Percentiles rank a stretch among this genome's conserved stretches.
Conservation (phyloP, 2,329 filamentous ascomycete genomes). For the Nannizziopsis barbatae region DNA sequence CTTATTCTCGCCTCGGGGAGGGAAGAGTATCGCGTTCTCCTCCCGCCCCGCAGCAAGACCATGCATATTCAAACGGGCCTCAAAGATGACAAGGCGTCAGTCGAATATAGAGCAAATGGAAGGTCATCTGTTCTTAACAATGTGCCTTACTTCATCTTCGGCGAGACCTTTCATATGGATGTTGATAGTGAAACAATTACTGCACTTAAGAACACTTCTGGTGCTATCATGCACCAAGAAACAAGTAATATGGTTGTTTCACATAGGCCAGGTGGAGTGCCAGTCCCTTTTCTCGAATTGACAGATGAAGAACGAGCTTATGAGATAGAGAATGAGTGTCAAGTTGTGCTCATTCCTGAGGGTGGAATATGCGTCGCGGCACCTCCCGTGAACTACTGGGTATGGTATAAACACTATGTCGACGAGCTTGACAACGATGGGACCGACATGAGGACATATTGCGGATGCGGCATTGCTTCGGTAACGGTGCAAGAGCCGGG, state of each 20-base stretch:
- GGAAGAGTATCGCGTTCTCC: conserved; percentile 10
- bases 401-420: conserved; percentile 13
- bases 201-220: conserved; percentile 6
- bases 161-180: conserved; percentile 1
- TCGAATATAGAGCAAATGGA: conserved; percentile 8
- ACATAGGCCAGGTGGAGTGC: conserved; percentile 6
- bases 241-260: conserved; percentile 1
- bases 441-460: neutral
- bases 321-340: neutral
- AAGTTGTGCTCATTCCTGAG: conserved; percentile 7
- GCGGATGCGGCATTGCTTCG: conserved; percentile 12
- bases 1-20: conserved; percentile 9
- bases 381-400: conserved; percentile 11
- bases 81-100: conserved; percentile 2
- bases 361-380: conserved; percentile 11
- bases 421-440: neutral
- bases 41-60: conserved; percentile 11
- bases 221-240: conserved; percentile 1
- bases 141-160: conserved; percentile 11
- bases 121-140: conserved; percentile 8
- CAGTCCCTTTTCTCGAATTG: conserved; percentile 9
- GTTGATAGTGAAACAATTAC: neutral
- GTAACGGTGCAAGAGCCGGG: conserved; percentile 9
- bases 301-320: conserved; percentile 10
- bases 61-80: conserved; percentile 7